Evolutionary conservation across 2,329 filamentous ascomycete species (phyloP).

Genomic region (Xylaria sp.): DNA sequence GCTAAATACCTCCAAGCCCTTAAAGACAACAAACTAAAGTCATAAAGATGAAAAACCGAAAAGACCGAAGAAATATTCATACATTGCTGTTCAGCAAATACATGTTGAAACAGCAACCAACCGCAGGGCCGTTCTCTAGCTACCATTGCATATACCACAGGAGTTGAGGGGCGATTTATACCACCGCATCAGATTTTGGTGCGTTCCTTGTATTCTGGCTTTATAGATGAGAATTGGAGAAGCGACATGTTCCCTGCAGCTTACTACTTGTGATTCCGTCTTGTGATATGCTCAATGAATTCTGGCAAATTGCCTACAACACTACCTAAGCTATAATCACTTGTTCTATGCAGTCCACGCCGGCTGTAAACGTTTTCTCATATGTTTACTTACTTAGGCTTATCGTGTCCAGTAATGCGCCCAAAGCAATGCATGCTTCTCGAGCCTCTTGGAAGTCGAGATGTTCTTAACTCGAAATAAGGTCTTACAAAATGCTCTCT

Average conservation of each 20-base stretch:
- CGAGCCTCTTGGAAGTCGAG: too few species aligned
- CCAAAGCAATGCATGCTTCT: too few species aligned
- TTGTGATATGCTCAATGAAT: not conserved
- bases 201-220: slow-evolving; percentile 37
- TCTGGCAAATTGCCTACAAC: not conserved
- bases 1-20: slow-evolving; percentile 72
- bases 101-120: slow-evolving; percentile 26
- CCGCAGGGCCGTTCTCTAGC: slow-evolving; percentile 31
- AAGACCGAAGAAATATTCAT: not conserved
- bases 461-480: too few species aligned
- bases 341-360: not conserved
- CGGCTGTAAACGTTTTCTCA: too few species aligned
- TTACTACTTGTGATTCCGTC: not conserved
- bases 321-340: not conserved
- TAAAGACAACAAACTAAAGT: slow-evolving; percentile 55
- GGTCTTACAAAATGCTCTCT: too few species aligned
- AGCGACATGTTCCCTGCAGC: slow-evolving; percentile 27
- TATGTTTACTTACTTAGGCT: too few species aligned
- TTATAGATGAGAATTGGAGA: slow-evolving; percentile 43
- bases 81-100: slow-evolving; percentile 3
- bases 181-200: slow-evolving; percentile 44
- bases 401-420: too few species aligned
- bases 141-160: slow-evolving; percentile 46
- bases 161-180: slow-evolving; percentile 47
- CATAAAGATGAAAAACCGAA: slow-evolving; percentile 5